Evolutionary conservation across 768 basidiomycete species (phyloP).

Genomic region (Tulasnella sp.): DNA sequence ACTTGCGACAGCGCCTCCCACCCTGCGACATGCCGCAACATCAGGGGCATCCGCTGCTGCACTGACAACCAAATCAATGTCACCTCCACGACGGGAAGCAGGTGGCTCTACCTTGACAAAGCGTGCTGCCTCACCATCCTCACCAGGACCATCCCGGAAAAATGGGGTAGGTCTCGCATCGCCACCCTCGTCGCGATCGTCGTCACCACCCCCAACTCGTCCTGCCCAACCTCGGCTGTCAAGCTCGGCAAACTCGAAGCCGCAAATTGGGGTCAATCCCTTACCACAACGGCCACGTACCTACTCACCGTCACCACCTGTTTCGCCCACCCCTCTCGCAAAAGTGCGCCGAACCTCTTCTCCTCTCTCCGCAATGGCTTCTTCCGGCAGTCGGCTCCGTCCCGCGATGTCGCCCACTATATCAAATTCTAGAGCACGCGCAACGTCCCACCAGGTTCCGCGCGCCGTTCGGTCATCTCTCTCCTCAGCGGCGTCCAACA

Average conservation of each 20-base stretch:
- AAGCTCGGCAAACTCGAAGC: too few species aligned
- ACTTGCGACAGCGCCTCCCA: constrained; percentile 72
- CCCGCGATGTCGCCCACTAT: constrained; percentile 1
- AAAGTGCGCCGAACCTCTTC: background rate
- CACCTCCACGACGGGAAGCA: constrained; percentile 34
- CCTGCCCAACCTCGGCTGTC: background rate
- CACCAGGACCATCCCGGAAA: background rate
- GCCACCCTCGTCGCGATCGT: constrained; percentile 14
- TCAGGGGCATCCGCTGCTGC: constrained; percentile 45
- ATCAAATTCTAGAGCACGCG: constrained; percentile 1
- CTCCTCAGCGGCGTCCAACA: background rate
- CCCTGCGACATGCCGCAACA: constrained; percentile 71
- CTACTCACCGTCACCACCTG: too few species aligned
- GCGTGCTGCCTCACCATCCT: background rate
- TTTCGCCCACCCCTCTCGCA: too few species aligned
- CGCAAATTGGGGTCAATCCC: too few species aligned
- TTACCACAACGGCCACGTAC: too few species aligned
- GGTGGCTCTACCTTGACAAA: constrained; percentile 28
- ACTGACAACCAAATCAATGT: constrained; percentile 24
- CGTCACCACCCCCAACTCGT: constrained; percentile 5
- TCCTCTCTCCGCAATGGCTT: background rate
- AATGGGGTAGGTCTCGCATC: constrained; percentile 5
- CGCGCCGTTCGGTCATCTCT: constrained; percentile 3
- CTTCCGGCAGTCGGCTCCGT: background rate
- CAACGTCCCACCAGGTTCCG: background rate